A percentile compares a stretch with the other conserved stretches of the same genome.
Evolutionary conservation across 805 yeast species (phyloP).

Genomic region (Saturnispora saitoi): DNA sequence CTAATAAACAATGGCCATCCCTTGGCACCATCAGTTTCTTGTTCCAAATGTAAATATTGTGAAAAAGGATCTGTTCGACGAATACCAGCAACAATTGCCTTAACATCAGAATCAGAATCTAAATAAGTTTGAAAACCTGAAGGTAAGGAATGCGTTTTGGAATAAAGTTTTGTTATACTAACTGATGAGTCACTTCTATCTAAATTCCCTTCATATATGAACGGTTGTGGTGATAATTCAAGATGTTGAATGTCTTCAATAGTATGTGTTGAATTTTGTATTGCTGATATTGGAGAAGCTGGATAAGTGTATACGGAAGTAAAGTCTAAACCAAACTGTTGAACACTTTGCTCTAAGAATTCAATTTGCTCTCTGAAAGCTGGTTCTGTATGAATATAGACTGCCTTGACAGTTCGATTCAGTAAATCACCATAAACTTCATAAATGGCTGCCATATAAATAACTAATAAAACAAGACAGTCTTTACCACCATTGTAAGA

Average conservation of each 20-base stretch:
- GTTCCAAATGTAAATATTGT: slow-evolving; percentile 44
- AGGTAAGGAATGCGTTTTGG: slow-evolving; percentile 30
- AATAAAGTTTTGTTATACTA: slow-evolving; percentile 1
- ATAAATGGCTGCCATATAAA: slow-evolving; percentile 52
- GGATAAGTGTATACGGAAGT: slow-evolving; percentile 17
- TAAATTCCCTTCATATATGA: neutral
- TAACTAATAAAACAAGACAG: slow-evolving; percentile 77
- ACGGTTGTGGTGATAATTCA: neutral
- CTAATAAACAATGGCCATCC: slow-evolving; percentile 87
- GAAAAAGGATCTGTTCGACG: slow-evolving; percentile 86
- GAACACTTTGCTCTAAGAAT: slow-evolving; percentile 52
- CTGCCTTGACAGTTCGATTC: slow-evolving; percentile 31
- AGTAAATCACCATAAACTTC: slow-evolving; percentile 14
- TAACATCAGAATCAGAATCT: slow-evolving; percentile 39
- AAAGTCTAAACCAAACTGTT: slow-evolving; percentile 46
- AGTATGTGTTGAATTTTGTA: neutral
- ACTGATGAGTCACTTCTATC: neutral
- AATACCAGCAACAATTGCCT: slow-evolving; percentile 80
- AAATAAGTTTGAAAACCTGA: slow-evolving; percentile 64
- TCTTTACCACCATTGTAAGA: slow-evolving; percentile 97
- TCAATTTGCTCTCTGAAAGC: slow-evolving; percentile 63
- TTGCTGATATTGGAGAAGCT: neutral
- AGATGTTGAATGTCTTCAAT: neutral
- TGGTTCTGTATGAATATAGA: slow-evolving; percentile 66
- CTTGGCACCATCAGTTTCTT: slow-evolving; percentile 70